Conservation (phyloP, 371 early-diverging fungal species). For the Entomophthora muscae region DNA sequence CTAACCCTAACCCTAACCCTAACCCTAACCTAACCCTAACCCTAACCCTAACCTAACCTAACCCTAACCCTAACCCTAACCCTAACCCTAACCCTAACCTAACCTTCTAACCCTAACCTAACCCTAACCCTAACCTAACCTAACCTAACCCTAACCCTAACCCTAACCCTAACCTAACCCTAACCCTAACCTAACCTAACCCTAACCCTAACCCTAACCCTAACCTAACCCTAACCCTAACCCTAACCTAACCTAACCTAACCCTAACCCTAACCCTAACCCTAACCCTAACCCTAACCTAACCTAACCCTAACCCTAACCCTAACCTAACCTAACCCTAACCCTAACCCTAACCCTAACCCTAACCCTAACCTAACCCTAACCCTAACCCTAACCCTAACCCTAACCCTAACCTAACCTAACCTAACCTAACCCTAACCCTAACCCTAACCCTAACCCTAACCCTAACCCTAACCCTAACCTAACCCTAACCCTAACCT, state of each 20-base stretch:
- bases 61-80: constrained; percentile 15
- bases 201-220: constrained; percentile 8
- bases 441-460: constrained; percentile 8
- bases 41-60: too few species aligned
- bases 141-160: neutral
- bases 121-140: constrained; percentile 6
- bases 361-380: constrained; percentile 4
- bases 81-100: constrained; percentile 14
- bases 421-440: constrained; percentile 8
- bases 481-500: neutral
- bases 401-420: constrained; percentile 8
- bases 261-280: constrained; percentile 7
- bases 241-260: neutral
- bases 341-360: constrained; percentile 8
- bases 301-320: constrained; percentile 8
- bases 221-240: neutral
- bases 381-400: constrained; percentile 8
- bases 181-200: constrained; percentile 3
- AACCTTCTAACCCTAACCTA: constrained; percentile 9
- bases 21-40: too few species aligned
- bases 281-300: constrained; percentile 8
- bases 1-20: too few species aligned
- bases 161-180: neutral
- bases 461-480: constrained; percentile 8
- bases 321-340: constrained; percentile 5